phyloP scores from a whole-genome alignment of 495 filamentous ascomycete genomes.

The Hamigera avellanea region DNA sequence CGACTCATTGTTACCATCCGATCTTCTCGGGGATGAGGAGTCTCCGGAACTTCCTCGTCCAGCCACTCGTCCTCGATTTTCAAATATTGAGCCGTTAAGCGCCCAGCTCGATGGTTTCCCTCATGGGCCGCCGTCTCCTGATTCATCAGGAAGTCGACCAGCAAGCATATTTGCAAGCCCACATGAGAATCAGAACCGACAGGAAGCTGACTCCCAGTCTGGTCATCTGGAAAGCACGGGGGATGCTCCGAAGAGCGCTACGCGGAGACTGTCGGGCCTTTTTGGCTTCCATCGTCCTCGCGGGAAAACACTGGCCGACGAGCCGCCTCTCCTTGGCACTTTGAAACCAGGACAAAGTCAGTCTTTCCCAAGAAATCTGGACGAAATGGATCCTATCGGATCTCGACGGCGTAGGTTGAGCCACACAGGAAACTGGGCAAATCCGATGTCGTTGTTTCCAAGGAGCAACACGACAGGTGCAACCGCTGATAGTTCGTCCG shows the following conservation, averaged over 20 bases:
- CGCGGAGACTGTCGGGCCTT: conserved; percentile 44
- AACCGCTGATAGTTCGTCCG: conserved; percentile 32
- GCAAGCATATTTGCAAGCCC: conserved; percentile 58
- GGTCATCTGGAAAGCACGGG: conserved; percentile 26
- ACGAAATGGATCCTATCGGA: conserved; percentile 59
- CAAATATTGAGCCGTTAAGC: conserved; percentile 24
- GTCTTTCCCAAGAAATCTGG: conserved; percentile 63
- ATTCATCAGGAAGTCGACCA: conserved; percentile 51
- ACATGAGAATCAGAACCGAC: conserved; percentile 48
- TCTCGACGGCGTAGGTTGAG: conserved; percentile 52
- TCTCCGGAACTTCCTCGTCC: conserved; percentile 39
- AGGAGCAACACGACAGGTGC: conserved; percentile 30
- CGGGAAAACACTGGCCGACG: conserved; percentile 57
- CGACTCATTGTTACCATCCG: conserved; percentile 64
- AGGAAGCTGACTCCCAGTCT: conserved; percentile 19
- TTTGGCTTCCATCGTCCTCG: conserved; percentile 62
- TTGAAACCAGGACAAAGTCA: conserved; percentile 70
- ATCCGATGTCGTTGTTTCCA: conserved; percentile 43
- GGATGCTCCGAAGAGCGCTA: conserved; percentile 35
- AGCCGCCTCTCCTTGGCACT: conserved; percentile 57
- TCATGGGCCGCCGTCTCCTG: conserved; percentile 58
- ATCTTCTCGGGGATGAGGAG: conserved; percentile 70
- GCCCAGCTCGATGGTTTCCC: conserved; percentile 23
- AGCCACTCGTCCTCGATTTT: conserved; percentile 25
- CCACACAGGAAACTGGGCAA: conserved; percentile 49